Percentiles rank a stretch among this genome's conserved stretches.
These are phyloP conservation scores for Ricinus communis DNA, from an alignment of 345 rosid genomes.

Conservation along the genomic window DNA sequence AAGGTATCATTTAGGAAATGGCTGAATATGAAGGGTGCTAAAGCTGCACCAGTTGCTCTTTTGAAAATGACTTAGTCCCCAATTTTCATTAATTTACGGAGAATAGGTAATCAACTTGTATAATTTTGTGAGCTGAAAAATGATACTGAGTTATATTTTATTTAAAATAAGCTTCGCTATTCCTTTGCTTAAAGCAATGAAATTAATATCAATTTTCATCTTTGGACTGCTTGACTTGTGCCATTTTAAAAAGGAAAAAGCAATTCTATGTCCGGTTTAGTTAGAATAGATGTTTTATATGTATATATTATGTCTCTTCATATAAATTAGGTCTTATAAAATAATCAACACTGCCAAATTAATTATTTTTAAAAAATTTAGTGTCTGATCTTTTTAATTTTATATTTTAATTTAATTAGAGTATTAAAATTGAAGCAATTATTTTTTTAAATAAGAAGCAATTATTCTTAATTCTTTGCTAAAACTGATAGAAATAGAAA, in stretches of 20 bases:
- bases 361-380: no score
- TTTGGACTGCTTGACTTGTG: conserved; percentile 12
- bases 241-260: background rate
- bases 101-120: background rate
- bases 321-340: conserved; percentile 6
- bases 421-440: no score
- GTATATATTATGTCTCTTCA: background rate
- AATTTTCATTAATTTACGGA: background rate
- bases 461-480: no score
- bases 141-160: conserved; percentile 3
- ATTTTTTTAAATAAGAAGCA: no score
- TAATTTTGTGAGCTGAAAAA: conserved; percentile 1
- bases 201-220: conserved; percentile 1
- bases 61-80: background rate
- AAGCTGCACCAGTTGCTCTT: no score
- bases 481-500: no score
- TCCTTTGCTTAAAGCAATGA: background rate
- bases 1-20: no score
- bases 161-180: background rate
- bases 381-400: no score
- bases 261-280: no score
- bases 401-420: no score
- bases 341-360: no score
- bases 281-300: background rate
- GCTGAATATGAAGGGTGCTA: no score